Percentiles rank a stretch among this genome's conserved stretches.
These are phyloP conservation scores for Prosopis cineraria DNA, from an alignment of 306 rosid genomes.

Conservation along the genomic window DNA sequence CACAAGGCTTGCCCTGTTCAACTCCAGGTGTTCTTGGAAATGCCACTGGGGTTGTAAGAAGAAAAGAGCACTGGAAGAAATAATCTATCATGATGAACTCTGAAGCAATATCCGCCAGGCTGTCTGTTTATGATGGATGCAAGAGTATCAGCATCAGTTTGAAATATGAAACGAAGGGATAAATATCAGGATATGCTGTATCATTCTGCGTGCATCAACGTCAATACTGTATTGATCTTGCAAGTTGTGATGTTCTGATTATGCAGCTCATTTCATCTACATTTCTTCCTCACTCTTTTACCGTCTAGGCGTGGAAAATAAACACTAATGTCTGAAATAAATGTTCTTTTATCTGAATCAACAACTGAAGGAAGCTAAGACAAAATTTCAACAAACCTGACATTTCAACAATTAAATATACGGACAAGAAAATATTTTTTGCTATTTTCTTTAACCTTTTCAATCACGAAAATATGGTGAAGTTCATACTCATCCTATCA, in stretches of 20 bases:
- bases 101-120: constrained; percentile 26
- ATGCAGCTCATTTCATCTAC: background rate
- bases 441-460: background rate
- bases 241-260: constrained; percentile 23
- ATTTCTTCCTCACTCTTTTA: background rate
- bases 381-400: no score
- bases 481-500: background rate
- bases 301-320: background rate
- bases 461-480: background rate
- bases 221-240: constrained; percentile 21
- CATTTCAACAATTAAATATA: background rate
- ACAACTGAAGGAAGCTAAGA: no score
- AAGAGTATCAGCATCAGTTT: constrained; percentile 23
- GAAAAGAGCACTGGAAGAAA: constrained; percentile 46
- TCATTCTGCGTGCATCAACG: constrained; percentile 28
- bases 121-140: background rate
- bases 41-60: constrained; percentile 88
- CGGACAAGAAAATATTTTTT: background rate
- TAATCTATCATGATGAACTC: constrained; percentile 48
- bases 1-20: constrained; percentile 67
- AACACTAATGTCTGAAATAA: background rate
- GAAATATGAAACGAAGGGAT: constrained; percentile 25
- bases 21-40: constrained; percentile 76
- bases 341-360: no score
- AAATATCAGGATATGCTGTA: constrained; percentile 1